Percentiles rank a stretch among this genome's conserved stretches.
Conservation (phyloP, 2,329 filamentous ascomycete genomes). For the Cercospora sp. region DNA sequence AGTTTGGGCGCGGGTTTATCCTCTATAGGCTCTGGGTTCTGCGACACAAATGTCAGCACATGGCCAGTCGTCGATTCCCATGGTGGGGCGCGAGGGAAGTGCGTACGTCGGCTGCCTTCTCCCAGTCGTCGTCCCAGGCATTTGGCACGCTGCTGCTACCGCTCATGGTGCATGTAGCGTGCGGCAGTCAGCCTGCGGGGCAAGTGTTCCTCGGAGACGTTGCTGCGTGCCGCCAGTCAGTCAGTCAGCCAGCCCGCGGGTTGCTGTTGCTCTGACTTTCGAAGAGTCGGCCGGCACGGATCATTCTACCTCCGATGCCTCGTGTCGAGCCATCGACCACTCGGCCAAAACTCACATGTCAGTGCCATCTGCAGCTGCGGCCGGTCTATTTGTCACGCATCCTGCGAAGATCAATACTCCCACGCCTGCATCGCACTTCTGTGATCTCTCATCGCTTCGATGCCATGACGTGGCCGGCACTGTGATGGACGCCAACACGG, state of each 20-base stretch:
- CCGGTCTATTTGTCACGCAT: background rate
- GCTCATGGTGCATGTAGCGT: slow-evolving; percentile 38
- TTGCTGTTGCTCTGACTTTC: background rate
- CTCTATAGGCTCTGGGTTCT: slow-evolving; percentile 40
- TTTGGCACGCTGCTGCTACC: slow-evolving; percentile 59
- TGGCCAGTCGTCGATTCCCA: background rate
- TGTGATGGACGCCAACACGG: background rate
- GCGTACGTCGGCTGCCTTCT: slow-evolving; percentile 69
- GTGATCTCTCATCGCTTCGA: background rate
- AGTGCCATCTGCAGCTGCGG: background rate
- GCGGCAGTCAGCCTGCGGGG: slow-evolving; percentile 6
- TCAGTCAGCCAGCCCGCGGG: background rate
- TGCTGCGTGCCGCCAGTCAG: background rate
- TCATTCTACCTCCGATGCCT: background rate
- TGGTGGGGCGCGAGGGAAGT: background rate
- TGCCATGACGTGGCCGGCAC: background rate
- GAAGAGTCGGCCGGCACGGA: background rate
- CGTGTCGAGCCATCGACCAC: background rate
- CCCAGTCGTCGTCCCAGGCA: slow-evolving; percentile 94
- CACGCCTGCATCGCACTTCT: background rate
- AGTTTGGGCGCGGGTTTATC: slow-evolving; percentile 50
- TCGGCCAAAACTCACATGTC: background rate
- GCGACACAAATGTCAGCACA: slow-evolving; percentile 32
- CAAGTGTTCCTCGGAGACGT: slow-evolving; percentile 2
- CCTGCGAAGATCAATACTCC: background rate